A percentile compares a stretch with the other conserved stretches of the same genome.
Evolutionary conservation across 2,329 filamentous ascomycete species (phyloP).

Genomic region (Didymella keratinophila): DNA sequence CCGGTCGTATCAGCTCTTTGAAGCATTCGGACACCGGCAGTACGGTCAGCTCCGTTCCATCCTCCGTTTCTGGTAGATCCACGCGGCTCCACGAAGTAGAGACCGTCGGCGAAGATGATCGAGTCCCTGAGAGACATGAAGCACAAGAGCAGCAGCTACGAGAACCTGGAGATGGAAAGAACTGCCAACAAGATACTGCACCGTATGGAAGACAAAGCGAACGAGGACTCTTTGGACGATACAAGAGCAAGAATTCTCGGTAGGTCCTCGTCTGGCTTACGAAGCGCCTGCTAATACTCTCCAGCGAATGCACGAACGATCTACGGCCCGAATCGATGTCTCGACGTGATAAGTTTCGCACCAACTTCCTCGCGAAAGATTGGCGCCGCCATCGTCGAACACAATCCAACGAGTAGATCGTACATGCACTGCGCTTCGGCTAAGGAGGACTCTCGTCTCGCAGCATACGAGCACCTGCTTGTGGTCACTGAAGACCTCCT

Average conservation of each 20-base stretch:
- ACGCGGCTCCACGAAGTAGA: conserved; percentile 22
- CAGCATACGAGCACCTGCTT: conserved; percentile 46
- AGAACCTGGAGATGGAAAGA: conserved; percentile 39
- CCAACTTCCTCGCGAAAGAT: conserved; percentile 45
- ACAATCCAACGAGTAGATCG: conserved; percentile 46
- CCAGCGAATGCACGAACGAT: conserved; percentile 47
- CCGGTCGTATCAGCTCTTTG: conserved; percentile 8
- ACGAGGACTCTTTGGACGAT: conserved; percentile 45
- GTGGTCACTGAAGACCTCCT: conserved; percentile 49
- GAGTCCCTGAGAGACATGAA: conserved; percentile 47
- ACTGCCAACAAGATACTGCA: conserved; percentile 45
- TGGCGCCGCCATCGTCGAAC: conserved; percentile 49
- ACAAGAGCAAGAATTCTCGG: conserved; percentile 44
- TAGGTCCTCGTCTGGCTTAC: conserved; percentile 9
- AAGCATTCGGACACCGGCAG: conserved; percentile 20
- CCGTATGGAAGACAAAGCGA: conserved; percentile 46
- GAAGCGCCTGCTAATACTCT: background rate
- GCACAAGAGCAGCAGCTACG: conserved; percentile 43
- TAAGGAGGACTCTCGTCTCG: conserved; percentile 42
- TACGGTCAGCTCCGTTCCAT: conserved; percentile 19
- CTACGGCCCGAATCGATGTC: conserved; percentile 46
- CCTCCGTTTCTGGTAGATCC: conserved; percentile 19
- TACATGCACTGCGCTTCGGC: conserved; percentile 47
- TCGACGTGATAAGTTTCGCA: conserved; percentile 49
- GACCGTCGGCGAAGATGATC: conserved; percentile 36